Conservation (phyloP, 2,329 filamentous ascomycete species). For the Botrytis byssoidea region DNA sequence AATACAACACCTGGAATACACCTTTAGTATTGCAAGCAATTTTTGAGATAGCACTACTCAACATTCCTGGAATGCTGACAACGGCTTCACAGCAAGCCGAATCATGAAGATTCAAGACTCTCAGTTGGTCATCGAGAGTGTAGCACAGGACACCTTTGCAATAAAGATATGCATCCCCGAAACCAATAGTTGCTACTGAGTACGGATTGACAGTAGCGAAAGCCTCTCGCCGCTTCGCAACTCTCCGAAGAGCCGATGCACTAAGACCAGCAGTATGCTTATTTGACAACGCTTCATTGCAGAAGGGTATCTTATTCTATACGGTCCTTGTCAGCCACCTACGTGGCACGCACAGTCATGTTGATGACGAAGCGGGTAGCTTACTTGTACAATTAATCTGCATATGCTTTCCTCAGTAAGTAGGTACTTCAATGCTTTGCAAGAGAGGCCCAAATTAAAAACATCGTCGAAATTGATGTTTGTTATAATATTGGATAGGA, state of each 20-base stretch:
- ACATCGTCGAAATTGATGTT: conserved; percentile 37
- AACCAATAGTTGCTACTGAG: conserved; percentile 56
- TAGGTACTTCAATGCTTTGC: conserved; percentile 32
- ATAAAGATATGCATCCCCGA: conserved; percentile 62
- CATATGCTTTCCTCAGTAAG: conserved; percentile 36
- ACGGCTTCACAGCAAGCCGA: conserved; percentile 52
- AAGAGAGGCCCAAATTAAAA: conserved; percentile 35
- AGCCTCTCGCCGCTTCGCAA: conserved; percentile 60
- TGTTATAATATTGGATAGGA: conserved; percentile 34
- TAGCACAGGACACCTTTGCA: conserved; percentile 65
- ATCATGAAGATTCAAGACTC: conserved; percentile 57
- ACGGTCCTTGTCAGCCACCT: conserved; percentile 10
- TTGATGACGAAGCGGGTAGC: conserved; percentile 12
- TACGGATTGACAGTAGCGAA: conserved; percentile 62
- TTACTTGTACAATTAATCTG: conserved; percentile 35
- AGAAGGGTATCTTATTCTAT: conserved; percentile 35
- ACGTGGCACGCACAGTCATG: not conserved
- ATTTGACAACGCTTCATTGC: conserved; percentile 32
- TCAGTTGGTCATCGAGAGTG: conserved; percentile 51
- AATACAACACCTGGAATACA: conserved; percentile 56
- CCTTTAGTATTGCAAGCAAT: conserved; percentile 43
- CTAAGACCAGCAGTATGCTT: conserved; percentile 39
- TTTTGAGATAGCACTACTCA: conserved; percentile 41
- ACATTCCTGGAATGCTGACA: conserved; percentile 50
- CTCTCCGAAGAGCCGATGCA: conserved; percentile 54